phyloP scores from a whole-genome alignment of 208 protist genomes.

The Trypanosoma congolense region DNA sequence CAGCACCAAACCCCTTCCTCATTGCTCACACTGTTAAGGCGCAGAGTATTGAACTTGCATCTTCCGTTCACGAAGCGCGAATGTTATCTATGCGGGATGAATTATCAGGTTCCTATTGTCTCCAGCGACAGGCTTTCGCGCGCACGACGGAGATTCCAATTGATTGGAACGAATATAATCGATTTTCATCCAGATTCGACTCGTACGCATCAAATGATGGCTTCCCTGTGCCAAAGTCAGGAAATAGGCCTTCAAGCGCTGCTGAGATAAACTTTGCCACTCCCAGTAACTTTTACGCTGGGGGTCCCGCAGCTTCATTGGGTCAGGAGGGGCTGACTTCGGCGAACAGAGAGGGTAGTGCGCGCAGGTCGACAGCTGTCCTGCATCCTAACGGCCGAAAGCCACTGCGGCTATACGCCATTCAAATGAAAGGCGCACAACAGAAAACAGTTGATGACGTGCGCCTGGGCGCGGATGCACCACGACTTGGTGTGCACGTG shows the following conservation, averaged over 20 bases:
- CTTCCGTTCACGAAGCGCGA: constrained; percentile 7
- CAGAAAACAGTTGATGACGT: not conserved
- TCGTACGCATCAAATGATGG: not conserved
- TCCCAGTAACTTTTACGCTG: not conserved
- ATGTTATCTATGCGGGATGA: not conserved
- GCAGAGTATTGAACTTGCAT: constrained; percentile 13
- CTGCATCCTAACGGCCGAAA: not conserved
- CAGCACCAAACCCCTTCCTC: not conserved
- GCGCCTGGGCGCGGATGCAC: not conserved
- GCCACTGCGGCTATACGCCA: constrained; percentile 20
- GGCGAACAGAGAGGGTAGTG: not conserved
- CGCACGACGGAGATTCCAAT: constrained; percentile 20
- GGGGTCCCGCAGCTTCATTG: not conserved
- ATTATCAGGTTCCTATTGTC: not conserved
- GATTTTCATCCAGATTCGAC: not conserved
- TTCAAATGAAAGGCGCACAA: not conserved
- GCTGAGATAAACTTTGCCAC: not conserved
- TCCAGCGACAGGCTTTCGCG: not conserved
- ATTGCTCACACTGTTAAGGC: not conserved
- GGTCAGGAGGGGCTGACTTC: not conserved
- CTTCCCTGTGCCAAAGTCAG: not conserved
- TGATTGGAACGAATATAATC: constrained; percentile 21
- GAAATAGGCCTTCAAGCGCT: not conserved
- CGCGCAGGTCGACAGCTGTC: not conserved
- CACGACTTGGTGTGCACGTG: constrained; percentile 6